A percentile compares a stretch with the other conserved stretches of the same genome.
Conservation (phyloP, 2,329 filamentous ascomycete species). For the Phymatotrichopsis omnivora region DNA sequence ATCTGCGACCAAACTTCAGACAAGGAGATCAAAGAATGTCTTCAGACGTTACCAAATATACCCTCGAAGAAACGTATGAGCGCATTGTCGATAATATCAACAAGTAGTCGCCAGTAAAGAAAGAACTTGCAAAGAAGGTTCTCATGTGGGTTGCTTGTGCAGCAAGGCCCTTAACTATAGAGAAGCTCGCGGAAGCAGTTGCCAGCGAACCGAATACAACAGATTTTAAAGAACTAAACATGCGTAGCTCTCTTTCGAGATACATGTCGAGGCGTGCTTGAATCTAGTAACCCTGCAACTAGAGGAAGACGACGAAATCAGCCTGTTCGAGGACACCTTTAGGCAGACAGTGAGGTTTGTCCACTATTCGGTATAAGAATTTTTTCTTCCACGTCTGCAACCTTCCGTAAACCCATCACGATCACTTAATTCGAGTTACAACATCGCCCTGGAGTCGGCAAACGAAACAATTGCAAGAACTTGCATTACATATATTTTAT, state of each 20-base stretch:
- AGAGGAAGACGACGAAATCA: too few species aligned
- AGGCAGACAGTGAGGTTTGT: slow-evolving; percentile 13
- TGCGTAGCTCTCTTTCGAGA: background rate
- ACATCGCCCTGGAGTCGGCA: too few species aligned
- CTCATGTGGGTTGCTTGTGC: slow-evolving; percentile 17
- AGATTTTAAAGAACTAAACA: too few species aligned
- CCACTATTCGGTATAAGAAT: slow-evolving; percentile 20
- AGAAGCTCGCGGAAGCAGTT: slow-evolving; percentile 10
- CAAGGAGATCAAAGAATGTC: slow-evolving; percentile 3
- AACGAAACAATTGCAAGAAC: slow-evolving; percentile 3
- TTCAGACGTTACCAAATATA: slow-evolving; percentile 12
- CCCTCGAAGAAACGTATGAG: slow-evolving; percentile 17
- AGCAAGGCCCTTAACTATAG: background rate
- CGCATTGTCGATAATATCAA: slow-evolving; percentile 14
- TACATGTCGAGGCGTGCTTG: background rate
- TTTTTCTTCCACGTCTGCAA: too few species aligned
- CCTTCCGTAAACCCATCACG: too few species aligned
- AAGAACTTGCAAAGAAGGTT: slow-evolving; percentile 10
- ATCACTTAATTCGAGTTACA: too few species aligned
- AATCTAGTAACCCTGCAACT: slow-evolving; percentile 7
- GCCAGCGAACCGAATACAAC: slow-evolving; percentile 11
- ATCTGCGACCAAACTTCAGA: slow-evolving; percentile 4
- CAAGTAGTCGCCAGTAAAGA: slow-evolving; percentile 1
- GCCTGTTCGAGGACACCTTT: slow-evolving; percentile 1
- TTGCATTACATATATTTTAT: slow-evolving; percentile 8